phyloP scores from a whole-genome alignment of 371 early-diverging fungal genomes.

The Phascolomyces articulosus region DNA sequence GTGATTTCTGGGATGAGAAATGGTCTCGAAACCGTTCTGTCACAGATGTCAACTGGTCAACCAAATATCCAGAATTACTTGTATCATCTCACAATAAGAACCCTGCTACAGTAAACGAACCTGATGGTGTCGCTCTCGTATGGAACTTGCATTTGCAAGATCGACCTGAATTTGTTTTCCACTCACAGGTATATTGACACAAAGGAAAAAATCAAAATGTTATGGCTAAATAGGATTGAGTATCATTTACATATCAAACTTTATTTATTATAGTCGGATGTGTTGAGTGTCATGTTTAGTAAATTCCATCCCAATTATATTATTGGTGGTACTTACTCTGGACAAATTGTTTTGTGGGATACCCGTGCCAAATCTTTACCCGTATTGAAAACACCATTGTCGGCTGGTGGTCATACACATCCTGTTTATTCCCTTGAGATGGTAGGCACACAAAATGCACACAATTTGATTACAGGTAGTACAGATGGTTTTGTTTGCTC shows the following conservation, averaged over 20 bases:
- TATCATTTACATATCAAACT: not conserved
- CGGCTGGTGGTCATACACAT: constrained; percentile 94
- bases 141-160: constrained; percentile 91
- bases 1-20: constrained; percentile 81
- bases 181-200: constrained; percentile 66
- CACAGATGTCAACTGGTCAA: constrained; percentile 93
- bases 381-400: constrained; percentile 85
- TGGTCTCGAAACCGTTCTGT: constrained; percentile 85
- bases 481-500: constrained; percentile 95
- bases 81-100: constrained; percentile 92
- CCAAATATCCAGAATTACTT: constrained; percentile 86
- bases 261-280: constrained; percentile 73
- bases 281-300: constrained; percentile 87
- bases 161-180: constrained; percentile 94
- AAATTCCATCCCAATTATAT: constrained; percentile 90
- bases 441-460: constrained; percentile 95
- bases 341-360: constrained; percentile 97
- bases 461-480: constrained; percentile 87
- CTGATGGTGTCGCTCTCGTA: constrained; percentile 91
- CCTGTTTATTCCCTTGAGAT: constrained; percentile 89
- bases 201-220: not conserved
- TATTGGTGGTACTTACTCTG: constrained; percentile 95
- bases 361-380: constrained; percentile 87
- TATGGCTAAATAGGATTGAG: not conserved
- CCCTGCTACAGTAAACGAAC: constrained; percentile 82